phyloP scores from a whole-genome alignment of 2,329 filamentous ascomycete genomes.

The Phialophora chinensis region DNA sequence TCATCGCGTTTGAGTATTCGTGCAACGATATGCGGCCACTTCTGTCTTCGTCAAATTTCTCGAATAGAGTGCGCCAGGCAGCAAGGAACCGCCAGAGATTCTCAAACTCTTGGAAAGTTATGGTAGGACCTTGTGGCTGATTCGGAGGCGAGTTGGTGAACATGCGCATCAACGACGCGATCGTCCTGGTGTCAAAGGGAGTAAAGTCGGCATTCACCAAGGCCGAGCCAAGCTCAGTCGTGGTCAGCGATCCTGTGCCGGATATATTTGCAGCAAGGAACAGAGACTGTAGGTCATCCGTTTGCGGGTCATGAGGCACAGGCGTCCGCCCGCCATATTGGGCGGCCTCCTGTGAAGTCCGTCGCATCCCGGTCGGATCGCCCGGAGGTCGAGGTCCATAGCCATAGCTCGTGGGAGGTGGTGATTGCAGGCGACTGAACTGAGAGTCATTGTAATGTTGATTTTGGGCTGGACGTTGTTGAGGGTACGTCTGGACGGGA shows the following conservation, averaged over 20 bases:
- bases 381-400: constrained; percentile 52
- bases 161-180: constrained; percentile 99
- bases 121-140: constrained; percentile 66
- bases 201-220: constrained; percentile 97
- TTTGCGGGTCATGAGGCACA: constrained; percentile 56
- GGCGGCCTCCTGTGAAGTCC: constrained; percentile 54
- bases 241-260: constrained; percentile 81
- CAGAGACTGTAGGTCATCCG: constrained; percentile 73
- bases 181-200: constrained; percentile 89
- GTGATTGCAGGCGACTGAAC: constrained; percentile 42
- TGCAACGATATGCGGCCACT: constrained; percentile 83
- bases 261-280: constrained; percentile 85
- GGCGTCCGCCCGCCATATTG: constrained; percentile 34
- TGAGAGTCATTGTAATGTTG: constrained; percentile 35
- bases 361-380: constrained; percentile 16
- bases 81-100: constrained; percentile 95
- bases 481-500: constrained; percentile 30
- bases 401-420: constrained; percentile 56
- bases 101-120: constrained; percentile 95
- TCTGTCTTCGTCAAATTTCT: constrained; percentile 88
- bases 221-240: constrained; percentile 83
- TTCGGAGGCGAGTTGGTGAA: constrained; percentile 58
- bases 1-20: constrained; percentile 88
- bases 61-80: constrained; percentile 91
- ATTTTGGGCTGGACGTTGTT: constrained; percentile 28